Percentiles rank a stretch among this genome's conserved stretches.
Evolutionary conservation across 192 early-diverging fungal species (phyloP).

Genomic region (Entomortierella chlamydospora): DNA sequence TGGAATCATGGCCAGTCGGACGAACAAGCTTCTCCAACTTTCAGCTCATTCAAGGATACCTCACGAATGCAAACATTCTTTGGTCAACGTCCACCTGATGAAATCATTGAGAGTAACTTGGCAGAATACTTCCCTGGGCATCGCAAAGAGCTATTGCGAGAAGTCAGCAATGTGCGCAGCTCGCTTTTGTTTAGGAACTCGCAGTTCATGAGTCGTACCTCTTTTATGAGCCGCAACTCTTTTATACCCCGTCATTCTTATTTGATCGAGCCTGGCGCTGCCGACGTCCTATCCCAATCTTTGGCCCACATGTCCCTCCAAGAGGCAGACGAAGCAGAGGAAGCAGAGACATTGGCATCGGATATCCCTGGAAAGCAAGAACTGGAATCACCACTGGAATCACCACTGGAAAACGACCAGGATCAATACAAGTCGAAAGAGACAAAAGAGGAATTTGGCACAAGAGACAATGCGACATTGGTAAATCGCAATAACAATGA

Average conservation of each 20-base stretch:
- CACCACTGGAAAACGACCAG: background rate
- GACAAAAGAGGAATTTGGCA: background rate
- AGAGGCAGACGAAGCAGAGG: slow-evolving; percentile 48
- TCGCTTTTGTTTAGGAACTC: slow-evolving; percentile 45
- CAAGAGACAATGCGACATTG: slow-evolving; percentile 20
- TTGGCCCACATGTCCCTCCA: slow-evolving; percentile 41
- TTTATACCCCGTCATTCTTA: slow-evolving; percentile 56
- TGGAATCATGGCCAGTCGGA: slow-evolving; percentile 3
- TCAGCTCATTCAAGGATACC: slow-evolving; percentile 54
- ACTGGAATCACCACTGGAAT: background rate
- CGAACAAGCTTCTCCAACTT: slow-evolving; percentile 59
- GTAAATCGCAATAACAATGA: background rate
- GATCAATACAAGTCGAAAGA: background rate
- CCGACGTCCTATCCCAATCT: slow-evolving; percentile 48
- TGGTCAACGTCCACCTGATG: slow-evolving; percentile 94
- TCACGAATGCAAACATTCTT: slow-evolving; percentile 78
- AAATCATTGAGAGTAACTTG: slow-evolving; percentile 92
- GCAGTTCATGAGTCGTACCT: slow-evolving; percentile 46
- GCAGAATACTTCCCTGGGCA: slow-evolving; percentile 89
- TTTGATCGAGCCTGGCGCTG: slow-evolving; percentile 47
- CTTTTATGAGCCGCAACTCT: slow-evolving; percentile 47
- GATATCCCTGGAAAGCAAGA: slow-evolving; percentile 2
- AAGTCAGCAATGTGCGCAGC: slow-evolving; percentile 49
- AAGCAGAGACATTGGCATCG: slow-evolving; percentile 9
- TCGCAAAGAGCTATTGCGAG: slow-evolving; percentile 53